Base-by-base conservation (phyloP, 2,329 filamentous ascomycete species). In the Cladosporium sphaerospermum region DNA sequence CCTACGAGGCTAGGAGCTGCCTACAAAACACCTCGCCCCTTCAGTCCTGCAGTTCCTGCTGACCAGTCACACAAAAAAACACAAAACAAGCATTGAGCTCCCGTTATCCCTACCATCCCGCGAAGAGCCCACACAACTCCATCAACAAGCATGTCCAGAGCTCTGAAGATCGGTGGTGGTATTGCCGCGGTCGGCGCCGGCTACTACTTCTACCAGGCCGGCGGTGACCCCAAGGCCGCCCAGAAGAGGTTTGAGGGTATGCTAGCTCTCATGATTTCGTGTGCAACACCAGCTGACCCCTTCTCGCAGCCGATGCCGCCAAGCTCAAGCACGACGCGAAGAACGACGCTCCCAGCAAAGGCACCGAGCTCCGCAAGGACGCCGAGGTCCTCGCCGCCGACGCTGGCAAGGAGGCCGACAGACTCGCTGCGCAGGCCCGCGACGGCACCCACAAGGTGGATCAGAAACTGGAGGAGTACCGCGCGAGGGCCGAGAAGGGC, bases 191-290 rank as follows among this genome's bases (percentile, higher is more conserved):
- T 57, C 13, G 86, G 83, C 59, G 75, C 84, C 54, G 89, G 87
- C 41, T 97, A 96, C 79, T 97, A 97, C 77, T 80, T 97, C 58
- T 99, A 95, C 78, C 78, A 74, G 48, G 86, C 91, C 13, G 92
- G 92, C 57, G 91, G 92, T 54, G 81, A 83, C 69, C 79, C 89
- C 48, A 88, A 86, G 71, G 83, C 80, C 46, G 92, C 91, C n/a
- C 83, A 90, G 79, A 88, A 92, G 78, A 78, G 93, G 71, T 80
- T 88, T 61, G 88, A 96, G 76, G 81, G 92, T 96, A 46, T 23
- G 18, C 5, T 14, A 23, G 7, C 13, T 23, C 19, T 32, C 16
- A 28, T 43, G 18, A 13, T 13, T 1, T 9, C 9, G 11, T 39
- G 1, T 5, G 14, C 11, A 3, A 6, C 9, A 39, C 3, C 14